Evolutionary conservation across 495 filamentous ascomycete genomes (phyloP).

Genomic region (Tetracladium setigerum): DNA sequence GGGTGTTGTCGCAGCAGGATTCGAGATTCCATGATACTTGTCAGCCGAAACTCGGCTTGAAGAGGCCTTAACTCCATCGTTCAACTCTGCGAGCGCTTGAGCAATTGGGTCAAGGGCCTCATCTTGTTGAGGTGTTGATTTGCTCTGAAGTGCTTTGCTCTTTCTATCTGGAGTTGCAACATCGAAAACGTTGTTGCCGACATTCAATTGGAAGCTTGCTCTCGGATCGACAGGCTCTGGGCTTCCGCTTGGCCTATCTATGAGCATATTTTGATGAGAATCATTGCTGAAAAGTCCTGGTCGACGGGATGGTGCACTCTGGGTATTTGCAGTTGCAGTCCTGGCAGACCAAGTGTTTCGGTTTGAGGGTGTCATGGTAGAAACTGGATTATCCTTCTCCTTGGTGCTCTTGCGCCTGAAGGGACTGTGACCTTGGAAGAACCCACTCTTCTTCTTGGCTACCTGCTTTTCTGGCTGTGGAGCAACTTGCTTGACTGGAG

Average conservation of each 20-base stretch:
- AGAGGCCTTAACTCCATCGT: conserved; percentile 70
- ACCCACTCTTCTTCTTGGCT: conserved; percentile 76
- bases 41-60: conserved; percentile 83
- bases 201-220: conserved; percentile 89
- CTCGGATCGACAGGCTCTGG: conserved; percentile 91
- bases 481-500: conserved; percentile 58
- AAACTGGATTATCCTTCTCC: conserved; percentile 58
- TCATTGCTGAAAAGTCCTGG: conserved; percentile 13
- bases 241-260: conserved; percentile 37
- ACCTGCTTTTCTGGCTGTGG: conserved; percentile 54
- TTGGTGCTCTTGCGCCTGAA: conserved; percentile 89
- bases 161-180: conserved; percentile 72
- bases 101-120: conserved; percentile 81
- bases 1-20: conserved; percentile 56
- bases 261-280: conserved; percentile 27
- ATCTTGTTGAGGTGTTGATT: conserved; percentile 31
- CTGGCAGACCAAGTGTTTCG: conserved; percentile 56
- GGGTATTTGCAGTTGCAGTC: conserved; percentile 8
- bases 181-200: conserved; percentile 94
- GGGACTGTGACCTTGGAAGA: conserved; percentile 89
- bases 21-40: conserved; percentile 82
- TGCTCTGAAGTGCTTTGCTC: conserved; percentile 30
- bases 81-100: conserved; percentile 83
- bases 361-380: conserved; percentile 29
- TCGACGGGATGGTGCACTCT: conserved; percentile 11